Percentiles rank a stretch among this genome's conserved stretches.
Evolutionary conservation across 225 moss, liverwort and hornwort species (phyloP).

Genomic region (Marchantia polymorpha): DNA sequence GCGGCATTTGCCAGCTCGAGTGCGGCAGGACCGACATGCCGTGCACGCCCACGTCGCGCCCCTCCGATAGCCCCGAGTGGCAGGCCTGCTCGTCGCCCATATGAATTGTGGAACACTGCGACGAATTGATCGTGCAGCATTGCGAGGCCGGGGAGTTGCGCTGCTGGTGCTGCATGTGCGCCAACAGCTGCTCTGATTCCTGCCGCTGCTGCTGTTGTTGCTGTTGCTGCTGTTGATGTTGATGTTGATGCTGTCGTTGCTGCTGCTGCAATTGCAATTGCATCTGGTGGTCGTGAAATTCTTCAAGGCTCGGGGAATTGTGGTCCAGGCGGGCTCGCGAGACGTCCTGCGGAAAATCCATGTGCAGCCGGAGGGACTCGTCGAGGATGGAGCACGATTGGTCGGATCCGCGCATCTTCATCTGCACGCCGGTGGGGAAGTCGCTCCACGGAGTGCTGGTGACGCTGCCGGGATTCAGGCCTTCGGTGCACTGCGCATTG

Average conservation of each 20-base stretch:
- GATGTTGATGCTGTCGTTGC: constrained; percentile 16
- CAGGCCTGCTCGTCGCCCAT: constrained; percentile 8
- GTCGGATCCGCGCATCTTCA: constrained; percentile 13
- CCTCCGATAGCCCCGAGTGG: constrained; percentile 31
- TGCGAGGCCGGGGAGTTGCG: neutral
- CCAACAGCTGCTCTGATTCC: constrained; percentile 54
- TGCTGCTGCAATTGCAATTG: constrained; percentile 40
- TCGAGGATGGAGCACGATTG: constrained; percentile 12
- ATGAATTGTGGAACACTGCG: neutral
- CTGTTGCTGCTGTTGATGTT: constrained; percentile 30
- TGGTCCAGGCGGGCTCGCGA: constrained; percentile 14
- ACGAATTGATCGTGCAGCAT: neutral
- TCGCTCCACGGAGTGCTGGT: neutral
- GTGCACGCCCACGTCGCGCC: constrained; percentile 46
- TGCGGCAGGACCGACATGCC: constrained; percentile 50
- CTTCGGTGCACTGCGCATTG: constrained; percentile 1
- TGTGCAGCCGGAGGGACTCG: constrained; percentile 7
- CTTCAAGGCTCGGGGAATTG: constrained; percentile 4
- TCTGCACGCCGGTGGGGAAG: neutral
- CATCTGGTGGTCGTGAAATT: constrained; percentile 19
- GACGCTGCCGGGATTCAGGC: neutral
- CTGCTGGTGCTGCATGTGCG: constrained; percentile 49
- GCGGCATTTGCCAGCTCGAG: constrained; percentile 57
- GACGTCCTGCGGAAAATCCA: constrained; percentile 10
- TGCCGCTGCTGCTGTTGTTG: constrained; percentile 18